Evolutionary conservation across 768 basidiomycete genomes (phyloP), one percentile per base, ranked within the genome.

Genomic region (Austroboletus festivus): DNA sequence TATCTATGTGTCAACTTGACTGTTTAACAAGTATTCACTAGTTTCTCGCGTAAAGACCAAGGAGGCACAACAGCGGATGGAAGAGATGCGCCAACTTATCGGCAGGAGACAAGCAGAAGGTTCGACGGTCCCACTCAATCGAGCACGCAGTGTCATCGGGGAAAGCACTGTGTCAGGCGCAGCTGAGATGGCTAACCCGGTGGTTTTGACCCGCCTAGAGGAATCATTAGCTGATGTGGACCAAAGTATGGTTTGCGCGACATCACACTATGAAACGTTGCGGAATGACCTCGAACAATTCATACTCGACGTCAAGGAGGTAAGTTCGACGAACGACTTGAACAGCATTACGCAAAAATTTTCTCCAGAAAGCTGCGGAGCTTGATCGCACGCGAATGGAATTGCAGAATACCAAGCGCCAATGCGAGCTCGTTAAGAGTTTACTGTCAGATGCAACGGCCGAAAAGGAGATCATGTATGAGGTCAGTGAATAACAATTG

Each of bases 391-490:
- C 77, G 19, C 75, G 76, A 44, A 64, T 77, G 22, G 89, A 92
- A 53, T 73, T 93, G 24, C 79, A 84, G 59, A 82, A 79, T 53
- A 68, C 79, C 16, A 85, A 79, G 54, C 78, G 87, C 16, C 87
- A 90, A 63, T 85, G 82, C 52, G 89, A 89, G 56, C 70, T 92
- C 23, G 80, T 93, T 4, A 89, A 89, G 65, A 81, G 80, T 55
- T 74, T 93, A 23, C 73, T 92, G 13, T 75, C 78, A 16, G 88
- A 94, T 59, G 80, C 82, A 26, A 87, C 85, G 9, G 77, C 83
- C 2, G 93, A 96, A 72, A 89, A 94, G 67, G 89, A 93, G 59
- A 88, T 92, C 64, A 86, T 95, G 79, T 94, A 93, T 55, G 88
- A 93, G 75, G 92, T 93, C 35, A 58, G 77, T 62, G 20, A 7